Conservation (phyloP, 108 stramenopile species). For the Cyclotella atomus region DNA sequence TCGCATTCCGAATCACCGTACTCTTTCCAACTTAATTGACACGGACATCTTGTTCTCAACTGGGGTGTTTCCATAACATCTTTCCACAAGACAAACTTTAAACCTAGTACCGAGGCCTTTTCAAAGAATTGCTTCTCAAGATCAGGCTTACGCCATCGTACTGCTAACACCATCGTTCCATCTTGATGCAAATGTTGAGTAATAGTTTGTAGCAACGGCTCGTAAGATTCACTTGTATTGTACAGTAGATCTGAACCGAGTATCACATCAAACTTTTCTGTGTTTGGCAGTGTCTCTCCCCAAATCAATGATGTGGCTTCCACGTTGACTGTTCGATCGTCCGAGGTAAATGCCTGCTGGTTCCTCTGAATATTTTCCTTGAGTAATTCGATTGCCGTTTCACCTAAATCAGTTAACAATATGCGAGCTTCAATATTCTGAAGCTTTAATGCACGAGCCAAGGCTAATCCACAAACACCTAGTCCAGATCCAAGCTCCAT, state of each 20-base stretch:
- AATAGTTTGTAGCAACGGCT: constrained; percentile 62
- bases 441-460: constrained; percentile 33
- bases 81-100: constrained; percentile 34
- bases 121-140: constrained; percentile 72
- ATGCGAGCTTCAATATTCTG: background rate
- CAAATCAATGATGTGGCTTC: constrained; percentile 42
- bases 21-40: constrained; percentile 52
- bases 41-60: constrained; percentile 23
- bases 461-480: constrained; percentile 67
- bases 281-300: constrained; percentile 25
- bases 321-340: background rate
- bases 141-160: constrained; percentile 80
- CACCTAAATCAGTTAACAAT: constrained; percentile 45
- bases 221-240: constrained; percentile 55
- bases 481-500: constrained; percentile 79
- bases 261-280: constrained; percentile 50
- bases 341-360: background rate
- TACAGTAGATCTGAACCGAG: constrained; percentile 80
- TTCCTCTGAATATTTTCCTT: constrained; percentile 55
- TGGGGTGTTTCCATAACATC: constrained; percentile 19
- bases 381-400: constrained; percentile 50
- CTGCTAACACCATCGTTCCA: constrained; percentile 54
- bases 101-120: constrained; percentile 14
- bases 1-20: constrained; percentile 62
- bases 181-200: constrained; percentile 50